Percentiles rank a stretch among this genome's conserved stretches.
Conservation (phyloP, 768 basidiomycete species). For the Tephrocybe sp. region DNA sequence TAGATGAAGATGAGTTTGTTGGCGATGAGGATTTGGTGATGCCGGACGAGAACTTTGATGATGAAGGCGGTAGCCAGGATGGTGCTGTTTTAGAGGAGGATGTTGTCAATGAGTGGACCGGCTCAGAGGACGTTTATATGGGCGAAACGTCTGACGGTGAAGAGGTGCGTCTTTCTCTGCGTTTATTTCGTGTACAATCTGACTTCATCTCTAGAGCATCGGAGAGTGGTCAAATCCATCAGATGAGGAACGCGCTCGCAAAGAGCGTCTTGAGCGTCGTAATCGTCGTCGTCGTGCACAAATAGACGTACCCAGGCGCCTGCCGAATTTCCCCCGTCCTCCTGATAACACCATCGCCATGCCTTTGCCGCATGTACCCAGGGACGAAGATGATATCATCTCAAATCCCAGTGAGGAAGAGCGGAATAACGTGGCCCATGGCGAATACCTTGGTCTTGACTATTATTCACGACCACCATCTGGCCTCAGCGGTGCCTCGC, state of each 20-base stretch:
- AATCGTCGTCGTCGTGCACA: conserved; percentile 50
- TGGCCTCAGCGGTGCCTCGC: conserved; percentile 38
- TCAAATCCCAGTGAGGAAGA: conserved; percentile 87
- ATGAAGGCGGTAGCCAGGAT: conserved; percentile 18
- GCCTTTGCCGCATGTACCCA: conserved; percentile 29
- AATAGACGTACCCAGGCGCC: conserved; percentile 61
- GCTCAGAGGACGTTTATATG: conserved; percentile 66
- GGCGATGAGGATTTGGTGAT: conserved; percentile 18
- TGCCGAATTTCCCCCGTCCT: conserved; percentile 80
- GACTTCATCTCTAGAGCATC: conserved; percentile 54
- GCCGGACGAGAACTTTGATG: background rate
- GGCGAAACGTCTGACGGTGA: conserved; percentile 57
- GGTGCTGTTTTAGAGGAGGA: conserved; percentile 33
- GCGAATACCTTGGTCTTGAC: conserved; percentile 45
- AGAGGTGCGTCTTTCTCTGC: conserved; percentile 46
- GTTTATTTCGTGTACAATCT: conserved; percentile 6
- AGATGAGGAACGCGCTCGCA: conserved; percentile 81
- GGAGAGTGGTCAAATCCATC: conserved; percentile 92
- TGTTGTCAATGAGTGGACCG: conserved; percentile 78
- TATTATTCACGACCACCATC: conserved; percentile 48
- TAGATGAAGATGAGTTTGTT: conserved; percentile 35
- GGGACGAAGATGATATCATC: conserved; percentile 59
- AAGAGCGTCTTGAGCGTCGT: conserved; percentile 61
- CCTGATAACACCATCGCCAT: conserved; percentile 51
- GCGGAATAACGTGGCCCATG: conserved; percentile 25